These are phyloP conservation scores for Ophiostoma angusticollis DNA, from an alignment of 2,329 filamentous ascomycete genomes.

Conservation along the genomic window DNA sequence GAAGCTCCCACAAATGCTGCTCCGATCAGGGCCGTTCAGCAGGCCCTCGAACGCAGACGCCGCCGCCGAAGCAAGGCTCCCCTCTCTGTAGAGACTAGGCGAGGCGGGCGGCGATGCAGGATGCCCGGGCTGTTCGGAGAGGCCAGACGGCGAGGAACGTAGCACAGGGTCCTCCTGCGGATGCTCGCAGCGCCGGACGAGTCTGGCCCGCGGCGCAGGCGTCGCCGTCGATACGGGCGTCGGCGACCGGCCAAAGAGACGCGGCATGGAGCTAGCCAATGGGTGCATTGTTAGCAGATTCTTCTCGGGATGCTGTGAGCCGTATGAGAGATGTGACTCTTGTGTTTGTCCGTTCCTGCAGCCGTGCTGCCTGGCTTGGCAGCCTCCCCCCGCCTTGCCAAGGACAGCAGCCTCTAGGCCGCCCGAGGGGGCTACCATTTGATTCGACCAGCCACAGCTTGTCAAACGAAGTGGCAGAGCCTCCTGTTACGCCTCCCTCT, in stretches of 20 bases:
- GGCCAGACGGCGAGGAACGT: too few relatives aligned
- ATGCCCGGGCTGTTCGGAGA: background rate
- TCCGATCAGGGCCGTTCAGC: conserved; percentile 5
- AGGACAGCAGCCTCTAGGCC: too few relatives aligned
- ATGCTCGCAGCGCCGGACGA: conserved; percentile 2
- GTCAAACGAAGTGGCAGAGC: too few relatives aligned
- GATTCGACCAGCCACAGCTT: too few relatives aligned
- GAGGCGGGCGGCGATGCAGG: background rate
- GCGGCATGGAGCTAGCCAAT: conserved; percentile 7
- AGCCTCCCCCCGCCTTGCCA: too few relatives aligned
- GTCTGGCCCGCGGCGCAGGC: conserved; percentile 3
- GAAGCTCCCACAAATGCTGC: conserved; percentile 4
- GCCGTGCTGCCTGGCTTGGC: too few relatives aligned
- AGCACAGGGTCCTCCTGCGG: too few relatives aligned
- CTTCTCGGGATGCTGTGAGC: too few relatives aligned
- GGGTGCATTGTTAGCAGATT: conserved; percentile 5
- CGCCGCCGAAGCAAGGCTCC: conserved; percentile 6
- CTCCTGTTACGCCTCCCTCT: too few relatives aligned
- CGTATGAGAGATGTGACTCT: too few relatives aligned
- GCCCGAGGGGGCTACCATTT: too few relatives aligned
- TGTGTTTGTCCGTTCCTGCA: too few relatives aligned
- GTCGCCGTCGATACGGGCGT: background rate
- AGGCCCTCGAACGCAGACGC: conserved; percentile 10
- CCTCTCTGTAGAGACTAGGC: background rate
- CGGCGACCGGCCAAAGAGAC: conserved; percentile 10